These are phyloP conservation scores for Lachnellula cervina DNA, from an alignment of 2,329 filamentous ascomycete species.

Conservation along the genomic window DNA sequence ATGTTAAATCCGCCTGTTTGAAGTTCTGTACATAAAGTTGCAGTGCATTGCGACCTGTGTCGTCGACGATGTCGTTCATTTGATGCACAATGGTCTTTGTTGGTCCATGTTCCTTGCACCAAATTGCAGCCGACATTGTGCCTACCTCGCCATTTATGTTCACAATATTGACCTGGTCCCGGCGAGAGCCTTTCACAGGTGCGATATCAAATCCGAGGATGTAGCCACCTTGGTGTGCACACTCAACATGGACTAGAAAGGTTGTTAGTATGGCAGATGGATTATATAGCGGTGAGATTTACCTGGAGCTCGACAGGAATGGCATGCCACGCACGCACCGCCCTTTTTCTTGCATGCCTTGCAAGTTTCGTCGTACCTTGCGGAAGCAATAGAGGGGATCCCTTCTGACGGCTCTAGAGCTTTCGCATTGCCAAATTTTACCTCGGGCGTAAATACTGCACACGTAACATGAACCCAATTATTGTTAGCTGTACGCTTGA, in stretches of 20 bases:
- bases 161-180: constrained; percentile 75
- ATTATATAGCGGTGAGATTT: constrained; percentile 16
- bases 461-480: constrained; percentile 98
- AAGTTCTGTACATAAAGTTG: constrained; percentile 84
- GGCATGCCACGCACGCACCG: constrained; percentile 80
- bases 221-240: constrained; percentile 79
- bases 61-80: constrained; percentile 71
- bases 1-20: constrained; percentile 86
- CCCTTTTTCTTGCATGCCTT: constrained; percentile 71
- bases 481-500: constrained; percentile 92
- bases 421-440: constrained; percentile 84
- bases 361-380: constrained; percentile 72
- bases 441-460: constrained; percentile 85
- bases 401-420: constrained; percentile 84
- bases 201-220: constrained; percentile 84
- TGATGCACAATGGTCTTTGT: constrained; percentile 69
- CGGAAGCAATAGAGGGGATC: constrained; percentile 72
- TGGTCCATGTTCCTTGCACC: constrained; percentile 84
- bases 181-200: constrained; percentile 81
- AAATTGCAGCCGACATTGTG: constrained; percentile 77
- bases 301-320: constrained; percentile 58
- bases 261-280: constrained; percentile 4
- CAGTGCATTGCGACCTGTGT: constrained; percentile 70
- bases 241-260: constrained; percentile 69
- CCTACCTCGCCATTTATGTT: constrained; percentile 77